phyloP scores from a whole-genome alignment of 106 monocot genomes.

The Agapanthus africanus region DNA sequence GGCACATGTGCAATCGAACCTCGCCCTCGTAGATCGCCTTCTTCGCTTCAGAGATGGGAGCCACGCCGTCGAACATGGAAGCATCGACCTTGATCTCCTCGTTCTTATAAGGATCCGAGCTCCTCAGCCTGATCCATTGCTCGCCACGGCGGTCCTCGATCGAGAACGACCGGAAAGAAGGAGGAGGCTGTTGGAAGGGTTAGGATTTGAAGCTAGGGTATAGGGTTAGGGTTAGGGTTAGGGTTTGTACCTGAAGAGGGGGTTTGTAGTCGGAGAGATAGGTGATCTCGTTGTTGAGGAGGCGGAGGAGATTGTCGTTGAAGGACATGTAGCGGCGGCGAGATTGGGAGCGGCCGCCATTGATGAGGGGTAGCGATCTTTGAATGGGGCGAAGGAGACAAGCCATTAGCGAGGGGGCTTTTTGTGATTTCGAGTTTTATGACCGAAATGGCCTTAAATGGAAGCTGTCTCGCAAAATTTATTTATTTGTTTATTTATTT shows the following conservation, averaged over 20 bases:
- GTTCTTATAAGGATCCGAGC: conserved; percentile 9
- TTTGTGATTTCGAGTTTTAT: no score
- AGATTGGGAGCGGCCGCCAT: background rate
- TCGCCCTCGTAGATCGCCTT: conserved; percentile 31
- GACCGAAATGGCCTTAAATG: no score
- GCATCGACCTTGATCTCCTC: conserved; percentile 71
- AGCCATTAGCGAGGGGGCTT: conserved; percentile 8
- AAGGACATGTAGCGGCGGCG: conserved; percentile 23
- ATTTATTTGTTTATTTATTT: no score
- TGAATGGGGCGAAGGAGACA: conserved; percentile 7
- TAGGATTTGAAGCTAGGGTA: background rate
- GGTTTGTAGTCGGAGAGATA: conserved; percentile 31
- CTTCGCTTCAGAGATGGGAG: conserved; percentile 24
- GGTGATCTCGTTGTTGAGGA: conserved; percentile 58
- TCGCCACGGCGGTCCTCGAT: conserved; percentile 59
- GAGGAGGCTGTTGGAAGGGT: conserved; percentile 23
- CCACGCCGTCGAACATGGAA: conserved; percentile 72
- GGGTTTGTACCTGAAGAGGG: conserved; percentile 31
- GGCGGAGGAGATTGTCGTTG: conserved; percentile 55
- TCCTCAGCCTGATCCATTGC: conserved; percentile 58
- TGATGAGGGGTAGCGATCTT: background rate
- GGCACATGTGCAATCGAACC: conserved; percentile 43
- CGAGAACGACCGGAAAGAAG: conserved; percentile 35
- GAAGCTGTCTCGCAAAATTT: no score
- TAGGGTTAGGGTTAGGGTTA: background rate